Base-by-base conservation (phyloP, 371 early-diverging fungal species). In the Batkoa obscura region DNA sequence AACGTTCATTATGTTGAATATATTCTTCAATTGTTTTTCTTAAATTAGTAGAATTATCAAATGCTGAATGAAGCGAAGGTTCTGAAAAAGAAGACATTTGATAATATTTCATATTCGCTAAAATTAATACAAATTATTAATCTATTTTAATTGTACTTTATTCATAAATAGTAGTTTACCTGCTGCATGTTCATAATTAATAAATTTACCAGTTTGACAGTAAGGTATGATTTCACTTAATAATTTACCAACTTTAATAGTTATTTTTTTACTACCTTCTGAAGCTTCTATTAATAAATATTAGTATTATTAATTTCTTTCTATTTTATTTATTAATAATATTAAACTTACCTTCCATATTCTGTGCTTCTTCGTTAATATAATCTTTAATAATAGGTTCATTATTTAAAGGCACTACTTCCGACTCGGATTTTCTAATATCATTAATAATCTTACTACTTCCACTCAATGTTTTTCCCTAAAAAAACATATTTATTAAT, bases 31-130 rank as follows among this genome's bases (percentile, higher is more conserved):
- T 38, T 12, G 6, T 17, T 8, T 12, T 12, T 39, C 30, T 53
- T 36, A 53, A 39, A 31, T 59, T 60, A 10, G 63, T 58, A 1
- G 60, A 52, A 9, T 65, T 59, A 32, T 67, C 67, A 34, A 61
- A 62, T 13, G 64, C 58, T 31, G 61, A 58, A 13, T 60, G 34
- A 1, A 50, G 17, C 38, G 65, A 62, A 45, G 50, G 57, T 63
- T 88, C 86, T 10, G 79, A 71, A 38, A 87, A 68, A 10, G 86
- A 87, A 8, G 74, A 72, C 66, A 87, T 78, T 55, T 76, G 69
- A 64, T 71, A 69, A 56, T 64, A 73, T 12, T 56, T 50, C 0
- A 63, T 59, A 50, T 62, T 62, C n/a, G 34, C 57, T 52, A 23
- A 30, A 5, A 6, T 41, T 8, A 10, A n/a, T n/a, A n/a, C n/a